These are phyloP conservation scores for Lyophyllum decastes DNA, from an alignment of 768 basidiomycete genomes.

Conservation along the genomic window DNA sequence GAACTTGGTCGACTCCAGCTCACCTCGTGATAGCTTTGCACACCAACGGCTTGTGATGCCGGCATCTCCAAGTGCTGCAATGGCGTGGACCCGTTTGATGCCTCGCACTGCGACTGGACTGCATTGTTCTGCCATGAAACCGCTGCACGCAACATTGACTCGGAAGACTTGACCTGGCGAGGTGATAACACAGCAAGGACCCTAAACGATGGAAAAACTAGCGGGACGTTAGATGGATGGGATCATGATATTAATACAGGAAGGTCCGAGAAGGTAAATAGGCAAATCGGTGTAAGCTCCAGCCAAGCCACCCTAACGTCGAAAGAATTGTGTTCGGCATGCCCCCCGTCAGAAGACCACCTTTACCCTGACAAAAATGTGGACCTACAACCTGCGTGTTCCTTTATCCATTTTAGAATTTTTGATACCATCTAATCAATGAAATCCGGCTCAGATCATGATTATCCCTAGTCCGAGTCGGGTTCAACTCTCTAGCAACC, in stretches of 20 bases:
- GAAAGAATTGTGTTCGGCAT: constrained; percentile 17
- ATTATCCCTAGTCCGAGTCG: not conserved
- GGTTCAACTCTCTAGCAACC: not conserved
- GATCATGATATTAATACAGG: constrained; percentile 14
- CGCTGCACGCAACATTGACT: no score
- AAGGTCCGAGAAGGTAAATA: constrained; percentile 6
- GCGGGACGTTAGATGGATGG: constrained; percentile 9
- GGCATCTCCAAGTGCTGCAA: constrained; percentile 4
- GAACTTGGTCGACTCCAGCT: not conserved
- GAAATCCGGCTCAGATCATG: not conserved
- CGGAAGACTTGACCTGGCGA: not conserved
- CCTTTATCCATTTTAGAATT: not conserved
- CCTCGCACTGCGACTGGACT: not conserved
- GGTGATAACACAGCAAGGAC: constrained; percentile 9
- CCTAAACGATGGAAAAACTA: not conserved
- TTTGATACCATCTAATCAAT: constrained; percentile 19
- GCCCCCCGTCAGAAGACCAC: constrained; percentile 22
- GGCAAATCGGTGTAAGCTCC: constrained; percentile 10
- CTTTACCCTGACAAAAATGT: constrained; percentile 13
- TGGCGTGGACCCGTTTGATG: constrained; percentile 4
- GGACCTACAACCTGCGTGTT: constrained; percentile 12
- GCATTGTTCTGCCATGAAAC: no score
- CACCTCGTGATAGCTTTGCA: constrained; percentile 6
- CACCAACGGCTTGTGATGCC: constrained; percentile 1
- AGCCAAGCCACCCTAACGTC: constrained; percentile 16